phyloP scores from a whole-genome alignment of 2,329 filamentous ascomycete genomes.

The Xylariaceae sp. region DNA sequence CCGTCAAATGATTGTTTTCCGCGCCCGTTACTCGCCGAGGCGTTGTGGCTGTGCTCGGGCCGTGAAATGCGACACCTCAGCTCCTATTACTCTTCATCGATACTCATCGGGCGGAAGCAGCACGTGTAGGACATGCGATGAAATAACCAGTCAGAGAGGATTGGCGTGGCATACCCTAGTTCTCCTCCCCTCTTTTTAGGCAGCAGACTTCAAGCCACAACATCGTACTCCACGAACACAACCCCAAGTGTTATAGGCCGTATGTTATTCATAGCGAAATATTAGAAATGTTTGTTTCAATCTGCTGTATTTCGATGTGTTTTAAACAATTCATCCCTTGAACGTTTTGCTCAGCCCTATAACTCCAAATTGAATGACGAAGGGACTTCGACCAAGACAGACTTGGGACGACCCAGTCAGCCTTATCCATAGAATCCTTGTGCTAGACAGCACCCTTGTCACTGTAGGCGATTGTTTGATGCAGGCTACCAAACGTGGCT shows the following conservation, averaged over 20 bases:
- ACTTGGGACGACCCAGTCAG: conserved; percentile 12
- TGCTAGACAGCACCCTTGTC: conserved; percentile 2
- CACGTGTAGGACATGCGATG: conserved; percentile 13
- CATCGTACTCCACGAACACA: not conserved
- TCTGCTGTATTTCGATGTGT: not conserved
- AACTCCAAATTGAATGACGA: not conserved
- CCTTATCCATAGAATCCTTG: conserved; percentile 10
- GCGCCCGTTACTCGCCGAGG: not conserved
- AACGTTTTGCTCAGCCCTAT: not conserved
- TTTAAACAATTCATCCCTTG: not conserved
- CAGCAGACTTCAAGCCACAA: conserved; percentile 24
- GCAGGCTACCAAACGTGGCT: conserved; percentile 13
- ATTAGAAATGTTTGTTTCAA: too few relatives aligned
- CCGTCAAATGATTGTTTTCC: not conserved
- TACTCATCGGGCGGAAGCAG: conserved; percentile 10
- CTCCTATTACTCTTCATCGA: too few relatives aligned
- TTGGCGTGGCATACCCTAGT: conserved; percentile 3
- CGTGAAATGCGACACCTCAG: not conserved
- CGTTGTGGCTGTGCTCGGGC: conserved; percentile 15
- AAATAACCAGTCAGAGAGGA: not conserved
- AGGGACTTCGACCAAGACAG: not conserved
- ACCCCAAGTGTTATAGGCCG: not conserved
- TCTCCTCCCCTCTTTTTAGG: conserved; percentile 13
- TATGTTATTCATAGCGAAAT: too few relatives aligned
- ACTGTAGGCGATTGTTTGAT: not conserved